Base-by-base conservation (phyloP, 768 basidiomycete species). In the Leccinum arenicola region DNA sequence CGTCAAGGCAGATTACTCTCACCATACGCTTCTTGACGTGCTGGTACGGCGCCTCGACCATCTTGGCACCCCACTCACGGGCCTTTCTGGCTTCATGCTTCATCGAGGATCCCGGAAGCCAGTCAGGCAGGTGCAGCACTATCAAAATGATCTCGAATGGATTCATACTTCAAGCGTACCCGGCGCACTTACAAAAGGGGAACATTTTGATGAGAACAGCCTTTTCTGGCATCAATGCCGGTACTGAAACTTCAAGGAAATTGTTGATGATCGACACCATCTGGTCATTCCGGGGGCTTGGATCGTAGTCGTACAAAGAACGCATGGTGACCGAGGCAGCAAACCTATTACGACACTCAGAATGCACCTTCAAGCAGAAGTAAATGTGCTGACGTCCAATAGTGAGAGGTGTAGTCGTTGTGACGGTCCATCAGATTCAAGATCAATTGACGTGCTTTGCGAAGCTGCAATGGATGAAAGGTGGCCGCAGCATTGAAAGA, bases 251-350 rank as follows among this genome's bases (percentile, higher is more conserved):
- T 6, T 57, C 21, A 11, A 61, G 7, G 43, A 63, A 68, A 0
- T 50, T 55, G 17, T 61, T 47, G 11, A 66, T 57, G 14, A 56
- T 51, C 2, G 55, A 55, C 27, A 68, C 67, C 50, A 66, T 68
- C 7, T 47, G 47, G 33, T 68, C 67, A 27, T 59, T 40, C 8
- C 6, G 51, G 14, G 59, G 62, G 14, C 23, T 60, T 27, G 64
- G 61, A 27, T 68, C 64, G 9, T 69, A 69, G 58, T 59, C 70
- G 29, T 66, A 63, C 49, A 64, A 8, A 10, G 55, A 56, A 17
- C 48, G 38, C 47, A 68, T 58, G 4, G 68, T 61, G 43, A 77
- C 74, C 65, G 74, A 56, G 63, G 67, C 72, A 17, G 76, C 64
- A 36, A 71, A 63, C 31, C 77, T 77, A 21, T 15, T 29, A 7